Evolutionary conservation across 2,329 filamentous ascomycete species (phyloP), one percentile per base, ranked within the genome.

Genomic region (Cercospora sp.): DNA sequence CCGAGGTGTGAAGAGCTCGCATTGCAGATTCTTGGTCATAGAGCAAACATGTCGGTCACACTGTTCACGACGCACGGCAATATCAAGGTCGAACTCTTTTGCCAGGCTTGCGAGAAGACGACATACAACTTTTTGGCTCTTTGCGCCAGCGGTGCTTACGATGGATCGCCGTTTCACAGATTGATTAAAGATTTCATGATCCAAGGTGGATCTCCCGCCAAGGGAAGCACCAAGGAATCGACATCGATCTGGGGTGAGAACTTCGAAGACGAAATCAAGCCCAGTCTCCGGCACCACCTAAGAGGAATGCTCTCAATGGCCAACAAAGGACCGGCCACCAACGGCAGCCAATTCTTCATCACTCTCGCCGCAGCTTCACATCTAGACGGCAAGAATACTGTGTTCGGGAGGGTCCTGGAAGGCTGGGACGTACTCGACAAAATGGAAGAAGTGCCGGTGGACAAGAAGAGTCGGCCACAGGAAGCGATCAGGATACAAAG

Each of bases 61-160:
- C 86, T 99, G 13, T 93, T 97, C 81, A 99, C 95, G 60, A 92
- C 89, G 61, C 86, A 91, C 63, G 95, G 95, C 78, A 90, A 95
- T 81, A 86, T 99, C 78, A 99, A 98, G 83, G 88, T 98, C 75
- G 95, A 98, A 80, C 85, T 99, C 73, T 98, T 97, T 83, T 98
- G 94, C 83, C 93, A 97, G 79, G 90, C 91, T 74, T 93, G 97
- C 33, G 95, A 95, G 70, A 94, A 94, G 80, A 97, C 95, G 0
- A 91, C 93, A 71, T 78, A 92, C 89, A 96, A 96, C 83, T 96
- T 96, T 81, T 89, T 96, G 73, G 92, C 92, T 63, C 89, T 95
- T 71, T 93, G 91, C 83, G 92, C 91, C 60, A 93, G 91, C 9
- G 85, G 84, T 75, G 93, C 91, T 83, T 95, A 93, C 82, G 84